These are phyloP conservation scores for Gymnopilus dilepis DNA, from an alignment of 768 basidiomycete genomes.

Conservation along the genomic window DNA sequence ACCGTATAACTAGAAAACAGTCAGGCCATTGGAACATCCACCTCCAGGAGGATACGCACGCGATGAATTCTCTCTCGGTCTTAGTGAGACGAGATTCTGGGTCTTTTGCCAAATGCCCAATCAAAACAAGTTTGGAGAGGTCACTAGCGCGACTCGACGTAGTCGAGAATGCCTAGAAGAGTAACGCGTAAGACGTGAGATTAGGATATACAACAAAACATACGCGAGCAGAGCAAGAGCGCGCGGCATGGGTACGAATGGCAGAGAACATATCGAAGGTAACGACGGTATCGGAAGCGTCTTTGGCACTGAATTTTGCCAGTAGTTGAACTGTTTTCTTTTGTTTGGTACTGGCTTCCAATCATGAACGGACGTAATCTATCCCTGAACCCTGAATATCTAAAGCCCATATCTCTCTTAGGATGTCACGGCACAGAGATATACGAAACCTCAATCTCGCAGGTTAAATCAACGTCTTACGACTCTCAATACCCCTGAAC, in stretches of 20 bases:
- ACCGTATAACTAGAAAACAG: conserved; percentile 67
- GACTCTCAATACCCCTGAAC: too few species aligned
- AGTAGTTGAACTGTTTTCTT: neutral
- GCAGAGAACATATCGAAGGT: conserved; percentile 53
- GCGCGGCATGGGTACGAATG: conserved; percentile 43
- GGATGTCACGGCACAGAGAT: conserved; percentile 92
- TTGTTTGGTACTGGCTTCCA: neutral
- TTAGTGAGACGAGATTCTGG: conserved; percentile 74
- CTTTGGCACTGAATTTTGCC: neutral
- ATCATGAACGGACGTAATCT: neutral
- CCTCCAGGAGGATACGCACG: conserved; percentile 48
- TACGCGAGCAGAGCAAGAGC: conserved; percentile 53
- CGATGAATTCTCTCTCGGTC: conserved; percentile 78
- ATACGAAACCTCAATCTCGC: conserved; percentile 85
- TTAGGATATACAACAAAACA: conserved; percentile 26
- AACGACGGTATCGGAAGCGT: neutral
- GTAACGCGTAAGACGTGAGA: neutral
- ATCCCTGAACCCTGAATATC: neutral
- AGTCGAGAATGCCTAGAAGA: conserved; percentile 79
- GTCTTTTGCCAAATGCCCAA: conserved; percentile 74
- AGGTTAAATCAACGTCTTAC: conserved; percentile 43
- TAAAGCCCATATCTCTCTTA: conserved; percentile 16
- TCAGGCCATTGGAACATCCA: neutral
- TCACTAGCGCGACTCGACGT: conserved; percentile 59
- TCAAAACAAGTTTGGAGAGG: conserved; percentile 75